Percentiles rank a stretch among this genome's conserved stretches.
Evolutionary conservation across 257 asterid genomes (phyloP).

Genomic region (Solanum bukasovii): DNA sequence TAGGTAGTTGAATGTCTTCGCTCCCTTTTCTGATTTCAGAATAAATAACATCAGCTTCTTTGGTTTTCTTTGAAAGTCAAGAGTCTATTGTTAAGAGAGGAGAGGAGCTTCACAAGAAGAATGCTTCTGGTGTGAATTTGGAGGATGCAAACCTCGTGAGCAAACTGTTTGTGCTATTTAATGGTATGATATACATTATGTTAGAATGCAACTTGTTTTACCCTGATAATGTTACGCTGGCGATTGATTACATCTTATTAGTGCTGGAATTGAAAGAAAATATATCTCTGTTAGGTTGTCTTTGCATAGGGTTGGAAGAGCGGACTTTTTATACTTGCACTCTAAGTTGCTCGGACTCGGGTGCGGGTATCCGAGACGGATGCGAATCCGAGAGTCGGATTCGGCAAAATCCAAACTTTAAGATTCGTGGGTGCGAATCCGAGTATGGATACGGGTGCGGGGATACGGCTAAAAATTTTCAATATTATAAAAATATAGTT

Average conservation of each 20-base stretch:
- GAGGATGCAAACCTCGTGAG: constrained; percentile 67
- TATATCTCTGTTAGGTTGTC: background rate
- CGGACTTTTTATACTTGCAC: background rate
- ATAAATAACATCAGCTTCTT: constrained; percentile 6
- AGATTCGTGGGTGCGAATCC: too few species aligned
- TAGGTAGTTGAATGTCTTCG: background rate
- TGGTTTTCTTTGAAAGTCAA: constrained; percentile 41
- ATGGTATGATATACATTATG: constrained; percentile 38
- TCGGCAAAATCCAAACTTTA: too few species aligned
- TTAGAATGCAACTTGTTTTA: background rate
- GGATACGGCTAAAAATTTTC: too few species aligned
- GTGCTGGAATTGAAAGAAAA: background rate
- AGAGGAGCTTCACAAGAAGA: constrained; percentile 86
- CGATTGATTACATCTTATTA: background rate
- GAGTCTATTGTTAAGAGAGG: constrained; percentile 74
- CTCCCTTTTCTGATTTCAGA: background rate
- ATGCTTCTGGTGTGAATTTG: constrained; percentile 64
- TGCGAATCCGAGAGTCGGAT: too few species aligned
- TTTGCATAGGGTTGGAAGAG: background rate
- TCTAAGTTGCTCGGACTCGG: background rate
- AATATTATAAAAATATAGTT: too few species aligned
- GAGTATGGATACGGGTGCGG: too few species aligned
- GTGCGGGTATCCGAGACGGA: too few species aligned
- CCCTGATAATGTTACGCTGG: background rate
- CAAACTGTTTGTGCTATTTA: constrained; percentile 61